A percentile compares a stretch with the other conserved stretches of the same genome.
Evolutionary conservation across 371 early-diverging fungal species (phyloP).

Genomic region (Mucor plumbeus): DNA sequence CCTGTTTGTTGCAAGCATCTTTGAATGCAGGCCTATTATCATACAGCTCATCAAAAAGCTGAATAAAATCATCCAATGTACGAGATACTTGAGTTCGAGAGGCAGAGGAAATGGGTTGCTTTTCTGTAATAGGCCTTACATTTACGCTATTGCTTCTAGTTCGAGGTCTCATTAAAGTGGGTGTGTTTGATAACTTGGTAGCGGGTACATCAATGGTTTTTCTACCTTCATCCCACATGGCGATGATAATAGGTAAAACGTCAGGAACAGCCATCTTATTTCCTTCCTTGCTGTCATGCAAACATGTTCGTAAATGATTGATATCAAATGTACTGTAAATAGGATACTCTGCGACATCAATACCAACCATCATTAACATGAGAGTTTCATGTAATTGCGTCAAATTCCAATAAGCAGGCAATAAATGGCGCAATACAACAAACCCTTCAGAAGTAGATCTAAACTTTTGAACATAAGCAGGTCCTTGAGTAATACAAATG

Average conservation of each 20-base stretch:
- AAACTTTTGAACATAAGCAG: slow-evolving; percentile 61
- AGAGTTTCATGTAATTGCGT: slow-evolving; percentile 65
- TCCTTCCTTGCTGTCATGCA: slow-evolving; percentile 23
- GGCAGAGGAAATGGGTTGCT: background rate
- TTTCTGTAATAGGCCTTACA: slow-evolving; percentile 11
- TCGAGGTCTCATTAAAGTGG: slow-evolving; percentile 11
- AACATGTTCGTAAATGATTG: slow-evolving; percentile 47
- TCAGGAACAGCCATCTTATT: slow-evolving; percentile 40
- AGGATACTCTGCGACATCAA: slow-evolving; percentile 62
- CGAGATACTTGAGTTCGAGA: slow-evolving; percentile 11
- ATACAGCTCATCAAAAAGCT: slow-evolving; percentile 64
- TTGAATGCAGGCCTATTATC: slow-evolving; percentile 57
- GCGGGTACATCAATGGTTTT: slow-evolving; percentile 20
- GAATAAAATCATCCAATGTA: slow-evolving; percentile 53
- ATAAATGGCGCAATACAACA: slow-evolving; percentile 55
- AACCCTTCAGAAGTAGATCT: slow-evolving; percentile 65
- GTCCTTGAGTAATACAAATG: slow-evolving; percentile 59
- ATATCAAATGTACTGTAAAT: slow-evolving; percentile 54
- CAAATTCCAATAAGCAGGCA: slow-evolving; percentile 68
- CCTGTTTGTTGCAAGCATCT: slow-evolving; percentile 60
- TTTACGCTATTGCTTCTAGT: slow-evolving; percentile 29
- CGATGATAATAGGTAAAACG: slow-evolving; percentile 34
- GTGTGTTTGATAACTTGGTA: slow-evolving; percentile 7
- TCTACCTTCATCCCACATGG: slow-evolving; percentile 39
- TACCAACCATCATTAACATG: slow-evolving; percentile 62